These are phyloP conservation scores for Grigorovia transvaalensis DNA, from an alignment of 805 yeast species.

Conservation along the genomic window DNA sequence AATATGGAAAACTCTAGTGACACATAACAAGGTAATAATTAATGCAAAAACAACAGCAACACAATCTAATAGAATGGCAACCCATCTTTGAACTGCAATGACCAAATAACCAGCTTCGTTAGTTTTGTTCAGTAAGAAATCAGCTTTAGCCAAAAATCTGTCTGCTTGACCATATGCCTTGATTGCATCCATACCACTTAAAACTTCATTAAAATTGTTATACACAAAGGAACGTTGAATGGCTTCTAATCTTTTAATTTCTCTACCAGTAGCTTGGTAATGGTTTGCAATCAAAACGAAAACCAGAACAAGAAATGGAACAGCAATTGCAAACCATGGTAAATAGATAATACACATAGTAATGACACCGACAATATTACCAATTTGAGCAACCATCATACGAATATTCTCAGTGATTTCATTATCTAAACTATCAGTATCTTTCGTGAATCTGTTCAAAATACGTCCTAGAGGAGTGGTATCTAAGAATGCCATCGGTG, in stretches of 20 bases:
- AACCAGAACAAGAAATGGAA: conserved; percentile 42
- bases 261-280: conserved; percentile 42
- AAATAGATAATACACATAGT: conserved; percentile 61
- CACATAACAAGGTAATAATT: conserved; percentile 46
- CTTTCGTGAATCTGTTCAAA: conserved; percentile 77
- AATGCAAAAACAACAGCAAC: conserved; percentile 42
- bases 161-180: conserved; percentile 32
- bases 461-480: conserved; percentile 83
- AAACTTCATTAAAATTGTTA: conserved; percentile 41
- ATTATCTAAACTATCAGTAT: conserved; percentile 75
- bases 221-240: conserved; percentile 41
- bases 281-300: conserved; percentile 35
- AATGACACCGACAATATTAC: conserved; percentile 53
- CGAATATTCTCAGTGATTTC: conserved; percentile 64
- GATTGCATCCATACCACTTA: conserved; percentile 40
- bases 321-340: conserved; percentile 69
- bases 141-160: conserved; percentile 36
- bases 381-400: conserved; percentile 41
- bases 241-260: conserved; percentile 43
- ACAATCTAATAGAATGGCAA: conserved; percentile 42
- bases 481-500: conserved; percentile 79
- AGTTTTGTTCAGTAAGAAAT: conserved; percentile 40
- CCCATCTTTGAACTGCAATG: conserved; percentile 56
- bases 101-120: conserved; percentile 42
- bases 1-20: conserved; percentile 46